A percentile compares a stretch with the other conserved stretches of the same genome.
Evolutionary conservation across 169 alveolate species (phyloP).

Genomic region (Miamiensis avidus): DNA sequence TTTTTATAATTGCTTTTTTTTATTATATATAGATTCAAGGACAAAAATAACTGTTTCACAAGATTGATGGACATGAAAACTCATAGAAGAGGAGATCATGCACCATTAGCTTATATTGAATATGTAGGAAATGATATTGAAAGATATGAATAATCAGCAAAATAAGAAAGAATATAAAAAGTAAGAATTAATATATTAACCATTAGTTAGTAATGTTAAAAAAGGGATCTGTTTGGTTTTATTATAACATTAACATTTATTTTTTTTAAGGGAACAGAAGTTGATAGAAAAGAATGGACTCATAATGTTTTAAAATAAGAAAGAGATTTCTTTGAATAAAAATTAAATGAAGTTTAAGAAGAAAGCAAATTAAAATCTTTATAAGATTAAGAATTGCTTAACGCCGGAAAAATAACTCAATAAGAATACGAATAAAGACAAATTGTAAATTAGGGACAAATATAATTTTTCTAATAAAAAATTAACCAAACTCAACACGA

Average conservation of each 20-base stretch:
- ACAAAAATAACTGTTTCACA: slow-evolving; percentile 12
- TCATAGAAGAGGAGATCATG: slow-evolving; percentile 24
- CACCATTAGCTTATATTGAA: slow-evolving; percentile 23
- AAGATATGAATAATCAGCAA: slow-evolving; percentile 7
- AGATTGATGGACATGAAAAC: neutral
- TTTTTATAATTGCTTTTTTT: no score
- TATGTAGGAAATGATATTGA: slow-evolving; percentile 23
- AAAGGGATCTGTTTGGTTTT: no score
- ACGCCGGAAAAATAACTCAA: slow-evolving; percentile 1
- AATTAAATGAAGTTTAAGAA: slow-evolving; percentile 26
- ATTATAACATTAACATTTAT: no score
- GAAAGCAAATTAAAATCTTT: neutral
- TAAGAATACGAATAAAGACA: slow-evolving; percentile 9
- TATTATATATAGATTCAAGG: neutral
- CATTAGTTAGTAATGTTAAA: no score
- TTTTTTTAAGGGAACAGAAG: slow-evolving; percentile 13
- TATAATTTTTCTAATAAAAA: slow-evolving; percentile 8
- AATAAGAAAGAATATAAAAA: slow-evolving; percentile 5
- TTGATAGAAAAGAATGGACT: slow-evolving; percentile 11
- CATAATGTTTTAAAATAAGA: slow-evolving; percentile 14
- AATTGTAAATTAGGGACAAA: slow-evolving; percentile 1
- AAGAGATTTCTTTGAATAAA: slow-evolving; percentile 23
- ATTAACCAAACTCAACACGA: slow-evolving; percentile 13
- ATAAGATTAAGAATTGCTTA: slow-evolving; percentile 1
- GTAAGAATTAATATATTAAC: neutral